A percentile compares a stretch with the other conserved stretches of the same genome.
Conservation (phyloP, 192 early-diverging fungal species). For the Allomyces macrogynus region DNA sequence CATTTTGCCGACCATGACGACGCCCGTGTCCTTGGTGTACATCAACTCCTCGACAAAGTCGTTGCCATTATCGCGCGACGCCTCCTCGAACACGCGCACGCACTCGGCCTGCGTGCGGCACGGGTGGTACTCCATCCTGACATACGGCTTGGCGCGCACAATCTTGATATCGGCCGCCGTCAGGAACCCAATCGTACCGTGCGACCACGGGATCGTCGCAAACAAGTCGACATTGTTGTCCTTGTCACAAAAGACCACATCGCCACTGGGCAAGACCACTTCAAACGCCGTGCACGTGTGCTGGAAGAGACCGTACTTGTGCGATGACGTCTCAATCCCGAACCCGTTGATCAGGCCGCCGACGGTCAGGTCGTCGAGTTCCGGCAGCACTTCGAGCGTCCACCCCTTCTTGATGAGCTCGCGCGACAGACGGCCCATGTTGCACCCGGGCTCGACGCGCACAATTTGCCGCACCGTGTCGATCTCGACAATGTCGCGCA, state of each 20-base stretch:
- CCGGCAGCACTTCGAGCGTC: constrained; percentile 14
- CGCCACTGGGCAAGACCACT: constrained; percentile 13
- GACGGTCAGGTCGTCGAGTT: constrained; percentile 19
- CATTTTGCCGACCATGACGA: constrained; percentile 17
- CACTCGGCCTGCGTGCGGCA: constrained; percentile 10
- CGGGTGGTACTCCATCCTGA: constrained; percentile 15
- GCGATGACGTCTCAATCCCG: constrained; percentile 18
- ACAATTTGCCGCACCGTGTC: constrained; percentile 10
- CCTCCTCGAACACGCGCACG: constrained; percentile 6
- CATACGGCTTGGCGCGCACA: constrained; percentile 17
- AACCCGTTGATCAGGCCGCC: constrained; percentile 20
- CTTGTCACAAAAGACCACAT: constrained; percentile 12
- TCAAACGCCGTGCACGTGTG: constrained; percentile 13
- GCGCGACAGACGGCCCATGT: constrained; percentile 16
- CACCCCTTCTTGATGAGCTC: constrained; percentile 15
- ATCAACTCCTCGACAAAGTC: constrained; percentile 14
- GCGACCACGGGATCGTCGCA: constrained; percentile 16
- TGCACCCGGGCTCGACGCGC: constrained; percentile 13
- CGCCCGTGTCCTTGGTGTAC: constrained; percentile 15
- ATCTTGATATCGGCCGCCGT: constrained; percentile 17
- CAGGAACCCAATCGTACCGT: constrained; percentile 18
- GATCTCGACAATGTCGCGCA: constrained; percentile 16
- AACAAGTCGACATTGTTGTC: constrained; percentile 18
- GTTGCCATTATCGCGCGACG: background rate
- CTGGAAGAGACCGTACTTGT: constrained; percentile 20